phyloP scores from a whole-genome alignment of 2,329 filamentous ascomycete genomes.

The Aschersonia sp. region DNA sequence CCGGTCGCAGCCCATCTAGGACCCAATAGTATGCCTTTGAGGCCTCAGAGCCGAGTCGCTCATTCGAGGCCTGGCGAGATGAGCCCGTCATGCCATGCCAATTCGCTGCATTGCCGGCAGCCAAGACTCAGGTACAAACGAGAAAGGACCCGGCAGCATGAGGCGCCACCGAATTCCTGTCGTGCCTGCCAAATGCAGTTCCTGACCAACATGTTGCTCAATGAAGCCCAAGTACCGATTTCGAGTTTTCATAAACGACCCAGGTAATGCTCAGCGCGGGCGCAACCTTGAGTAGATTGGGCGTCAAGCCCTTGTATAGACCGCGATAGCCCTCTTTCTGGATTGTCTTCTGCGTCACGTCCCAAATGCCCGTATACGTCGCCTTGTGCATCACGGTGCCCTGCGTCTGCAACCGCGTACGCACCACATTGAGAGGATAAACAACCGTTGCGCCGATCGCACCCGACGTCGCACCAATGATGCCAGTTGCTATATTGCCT shows the following conservation, averaged over 20 bases:
- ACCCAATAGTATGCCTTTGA: too few relatives aligned
- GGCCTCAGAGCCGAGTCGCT: too few relatives aligned
- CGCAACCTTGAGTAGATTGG: conserved; percentile 90
- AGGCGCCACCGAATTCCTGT: too few relatives aligned
- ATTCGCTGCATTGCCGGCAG: too few relatives aligned
- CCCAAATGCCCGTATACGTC: conserved; percentile 81
- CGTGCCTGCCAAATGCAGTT: too few relatives aligned
- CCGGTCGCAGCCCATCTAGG: too few relatives aligned
- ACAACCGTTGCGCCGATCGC: conserved; percentile 88
- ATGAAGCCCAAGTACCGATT: conserved; percentile 49
- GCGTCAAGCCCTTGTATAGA: conserved; percentile 87
- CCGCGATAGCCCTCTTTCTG: conserved; percentile 71
- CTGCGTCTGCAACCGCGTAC: conserved; percentile 85
- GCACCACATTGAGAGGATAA: conserved; percentile 86
- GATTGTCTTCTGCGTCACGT: conserved; percentile 74
- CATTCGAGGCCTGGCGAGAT: too few relatives aligned
- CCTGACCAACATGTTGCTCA: conserved; percentile 5
- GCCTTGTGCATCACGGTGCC: conserved; percentile 83
- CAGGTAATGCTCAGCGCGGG: conserved; percentile 93
- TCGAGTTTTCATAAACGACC: conserved; percentile 84
- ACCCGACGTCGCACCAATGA: conserved; percentile 82
- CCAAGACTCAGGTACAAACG: too few relatives aligned
- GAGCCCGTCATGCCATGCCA: too few relatives aligned
- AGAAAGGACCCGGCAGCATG: too few relatives aligned
- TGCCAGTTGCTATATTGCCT: conserved; percentile 70